A percentile compares a stretch with the other conserved stretches of the same genome.
Conservation (phyloP, 139 green algal genomes). For the Coelastrella sp. region DNA sequence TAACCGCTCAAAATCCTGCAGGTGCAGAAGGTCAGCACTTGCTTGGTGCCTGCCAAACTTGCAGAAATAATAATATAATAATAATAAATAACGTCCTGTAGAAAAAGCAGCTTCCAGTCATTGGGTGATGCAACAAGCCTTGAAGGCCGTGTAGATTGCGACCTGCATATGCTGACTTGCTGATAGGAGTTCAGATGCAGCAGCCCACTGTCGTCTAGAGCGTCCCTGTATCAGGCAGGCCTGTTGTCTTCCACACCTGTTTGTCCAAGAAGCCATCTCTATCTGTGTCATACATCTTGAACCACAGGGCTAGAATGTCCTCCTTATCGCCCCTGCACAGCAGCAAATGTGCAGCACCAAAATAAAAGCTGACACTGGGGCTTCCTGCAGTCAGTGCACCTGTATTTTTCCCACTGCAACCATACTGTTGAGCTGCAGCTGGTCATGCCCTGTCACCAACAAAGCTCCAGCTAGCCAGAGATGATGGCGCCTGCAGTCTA, state of each 20-base stretch:
- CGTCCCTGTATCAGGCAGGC: too few relatives aligned
- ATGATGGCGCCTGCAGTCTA: too few relatives aligned
- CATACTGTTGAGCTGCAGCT: too few relatives aligned
- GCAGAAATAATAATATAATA: too few relatives aligned
- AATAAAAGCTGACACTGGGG: background rate
- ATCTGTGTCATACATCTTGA: constrained; percentile 52
- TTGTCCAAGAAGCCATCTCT: constrained; percentile 34
- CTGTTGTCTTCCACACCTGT: background rate
- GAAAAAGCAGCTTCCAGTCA: too few relatives aligned
- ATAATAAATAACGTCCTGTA: too few relatives aligned
- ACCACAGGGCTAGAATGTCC: constrained; percentile 53
- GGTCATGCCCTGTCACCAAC: too few relatives aligned
- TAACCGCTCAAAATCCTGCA: constrained; percentile 51
- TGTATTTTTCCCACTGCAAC: too few relatives aligned
- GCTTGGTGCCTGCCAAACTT: too few relatives aligned
- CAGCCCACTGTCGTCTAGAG: background rate
- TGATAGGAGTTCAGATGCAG: background rate
- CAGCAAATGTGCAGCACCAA: background rate
- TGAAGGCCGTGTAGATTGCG: too few relatives aligned
- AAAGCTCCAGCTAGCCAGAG: too few relatives aligned
- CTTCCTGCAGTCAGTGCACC: background rate
- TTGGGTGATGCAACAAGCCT: too few relatives aligned
- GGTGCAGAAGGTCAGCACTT: background rate
- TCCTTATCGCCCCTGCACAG: constrained; percentile 50
- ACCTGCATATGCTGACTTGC: background rate